phyloP scores from a whole-genome alignment of 495 filamentous ascomycete genomes.

The Chlorociboria aeruginascens region DNA sequence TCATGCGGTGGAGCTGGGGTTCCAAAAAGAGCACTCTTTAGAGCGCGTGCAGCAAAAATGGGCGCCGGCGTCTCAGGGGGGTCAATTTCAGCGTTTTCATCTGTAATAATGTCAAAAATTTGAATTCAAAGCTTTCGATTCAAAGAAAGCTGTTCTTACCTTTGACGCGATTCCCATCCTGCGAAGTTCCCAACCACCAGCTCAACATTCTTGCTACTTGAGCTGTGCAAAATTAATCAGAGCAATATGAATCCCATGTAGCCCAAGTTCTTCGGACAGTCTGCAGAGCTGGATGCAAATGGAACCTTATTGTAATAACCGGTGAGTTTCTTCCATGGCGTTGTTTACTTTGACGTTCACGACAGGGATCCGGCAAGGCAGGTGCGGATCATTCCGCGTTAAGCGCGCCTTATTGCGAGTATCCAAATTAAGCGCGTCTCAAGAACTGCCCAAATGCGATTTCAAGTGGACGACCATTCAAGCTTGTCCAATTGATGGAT shows the following conservation, averaged over 20 bases:
- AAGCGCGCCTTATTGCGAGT: background rate
- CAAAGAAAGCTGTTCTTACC: slow-evolving; percentile 6
- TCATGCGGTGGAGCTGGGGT: slow-evolving; percentile 45
- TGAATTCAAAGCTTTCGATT: background rate
- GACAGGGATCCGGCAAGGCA: background rate
- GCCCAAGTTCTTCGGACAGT: background rate
- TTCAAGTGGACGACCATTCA: background rate
- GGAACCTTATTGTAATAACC: background rate
- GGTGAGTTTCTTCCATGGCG: background rate
- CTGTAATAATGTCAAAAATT: slow-evolving; percentile 15
- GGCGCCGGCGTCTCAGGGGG: slow-evolving; percentile 86
- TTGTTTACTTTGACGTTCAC: slow-evolving; percentile 12
- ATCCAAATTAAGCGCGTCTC: background rate
- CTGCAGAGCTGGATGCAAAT: background rate
- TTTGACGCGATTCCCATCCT: slow-evolving; percentile 10
- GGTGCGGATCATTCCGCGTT: slow-evolving; percentile 9
- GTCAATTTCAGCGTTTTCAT: slow-evolving; percentile 42
- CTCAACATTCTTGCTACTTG: slow-evolving; percentile 13
- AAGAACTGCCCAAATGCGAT: background rate
- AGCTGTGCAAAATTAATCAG: background rate
- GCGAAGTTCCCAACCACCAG: slow-evolving; percentile 17
- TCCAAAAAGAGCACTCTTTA: slow-evolving; percentile 86
- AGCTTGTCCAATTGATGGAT: background rate
- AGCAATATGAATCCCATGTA: slow-evolving; percentile 1
- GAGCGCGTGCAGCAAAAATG: slow-evolving; percentile 83